phyloP scores from a whole-genome alignment of 495 filamentous ascomycete species.

The Hypomontagnella monticulosa region DNA sequence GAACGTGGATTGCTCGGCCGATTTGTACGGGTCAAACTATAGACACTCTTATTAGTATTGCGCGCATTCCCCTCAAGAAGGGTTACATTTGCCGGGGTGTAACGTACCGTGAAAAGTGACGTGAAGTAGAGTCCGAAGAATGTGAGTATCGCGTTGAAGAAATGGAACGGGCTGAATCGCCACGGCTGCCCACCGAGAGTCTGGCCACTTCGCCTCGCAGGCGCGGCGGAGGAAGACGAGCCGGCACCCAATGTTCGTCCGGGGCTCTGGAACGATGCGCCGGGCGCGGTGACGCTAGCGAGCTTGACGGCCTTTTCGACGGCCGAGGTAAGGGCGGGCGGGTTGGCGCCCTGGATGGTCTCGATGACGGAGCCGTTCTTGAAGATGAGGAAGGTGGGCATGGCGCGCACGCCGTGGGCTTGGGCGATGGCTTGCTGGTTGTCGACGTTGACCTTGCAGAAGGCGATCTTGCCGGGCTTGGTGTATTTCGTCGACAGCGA shows the following conservation, averaged over 20 bases:
- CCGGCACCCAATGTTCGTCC: constrained; percentile 50
- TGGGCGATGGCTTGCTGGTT: constrained; percentile 63
- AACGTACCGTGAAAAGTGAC: constrained; percentile 63
- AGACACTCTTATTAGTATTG: constrained; percentile 19
- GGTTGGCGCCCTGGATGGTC: constrained; percentile 83
- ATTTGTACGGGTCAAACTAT: constrained; percentile 73
- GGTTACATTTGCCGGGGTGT: not conserved
- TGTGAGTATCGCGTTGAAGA: constrained; percentile 58
- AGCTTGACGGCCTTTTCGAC: constrained; percentile 77
- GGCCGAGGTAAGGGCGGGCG: constrained; percentile 73
- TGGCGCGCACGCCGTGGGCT: constrained; percentile 65
- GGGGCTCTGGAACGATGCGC: constrained; percentile 54
- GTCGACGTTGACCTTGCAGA: constrained; percentile 72
- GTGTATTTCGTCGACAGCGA: constrained; percentile 64
- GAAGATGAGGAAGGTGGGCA: constrained; percentile 92
- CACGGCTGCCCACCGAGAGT: constrained; percentile 49
- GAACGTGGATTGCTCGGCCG: constrained; percentile 71
- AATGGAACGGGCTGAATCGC: constrained; percentile 50
- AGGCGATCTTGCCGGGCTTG: constrained; percentile 63
- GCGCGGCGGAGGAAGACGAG: constrained; percentile 9
- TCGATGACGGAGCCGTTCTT: constrained; percentile 75
- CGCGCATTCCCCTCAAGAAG: not conserved
- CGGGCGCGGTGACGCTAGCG: constrained; percentile 57
- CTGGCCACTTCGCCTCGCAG: constrained; percentile 37
- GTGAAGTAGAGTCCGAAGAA: constrained; percentile 70